Evolutionary conservation across 306 rosid genomes (phyloP), one percentile per base, ranked within the genome.

Genomic region (Urtica urens): DNA sequence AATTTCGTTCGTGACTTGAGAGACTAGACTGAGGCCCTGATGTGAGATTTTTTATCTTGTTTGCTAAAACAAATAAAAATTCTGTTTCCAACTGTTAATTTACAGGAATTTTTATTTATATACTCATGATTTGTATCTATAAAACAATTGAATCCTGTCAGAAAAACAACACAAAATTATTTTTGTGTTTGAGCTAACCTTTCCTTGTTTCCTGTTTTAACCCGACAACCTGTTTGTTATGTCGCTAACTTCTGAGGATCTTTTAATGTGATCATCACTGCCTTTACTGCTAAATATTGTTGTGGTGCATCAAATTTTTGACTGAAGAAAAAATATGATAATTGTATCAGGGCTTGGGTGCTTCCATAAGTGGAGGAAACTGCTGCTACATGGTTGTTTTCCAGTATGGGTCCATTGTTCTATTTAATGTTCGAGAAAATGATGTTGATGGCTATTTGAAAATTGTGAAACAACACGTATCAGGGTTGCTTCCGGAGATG

Each of bases 401-500:
- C 63, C 99, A 90, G 63, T 90, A 90, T 60, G 99, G 99, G 38
- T 90, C 95, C 41, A 85, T 85, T 29, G 93, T 85, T 54, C 60
- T 90, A 68, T 90, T 90, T 72, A 90, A 90, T 53, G 85, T 82
- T 16, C 68, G 66, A 29, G 99, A 85, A 59, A 72, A 67, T 2
- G 83, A 79, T 57, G 72, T 85, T 47, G 94, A 92, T 55, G 83
- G 54, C 49, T 79, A 77, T 59, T 60, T 85, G 68, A 69, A 92
- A 75, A 78, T 85, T 57, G 96, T 79, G 50, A 51, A 73, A 72
- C 71, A 68, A 61, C 87, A 85, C 68, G 78, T 96, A 49, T 77
- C 94, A 22, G 93, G 94, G 45, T 60, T 82, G 64, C 81, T 92
- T 39, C 93, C 96, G 55, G 99, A 92, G 65, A 92, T 77, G 99